Evolutionary conservation across 108 stramenopile genomes (phyloP).

Genomic region (Pseudonitzschia delicatissima): DNA sequence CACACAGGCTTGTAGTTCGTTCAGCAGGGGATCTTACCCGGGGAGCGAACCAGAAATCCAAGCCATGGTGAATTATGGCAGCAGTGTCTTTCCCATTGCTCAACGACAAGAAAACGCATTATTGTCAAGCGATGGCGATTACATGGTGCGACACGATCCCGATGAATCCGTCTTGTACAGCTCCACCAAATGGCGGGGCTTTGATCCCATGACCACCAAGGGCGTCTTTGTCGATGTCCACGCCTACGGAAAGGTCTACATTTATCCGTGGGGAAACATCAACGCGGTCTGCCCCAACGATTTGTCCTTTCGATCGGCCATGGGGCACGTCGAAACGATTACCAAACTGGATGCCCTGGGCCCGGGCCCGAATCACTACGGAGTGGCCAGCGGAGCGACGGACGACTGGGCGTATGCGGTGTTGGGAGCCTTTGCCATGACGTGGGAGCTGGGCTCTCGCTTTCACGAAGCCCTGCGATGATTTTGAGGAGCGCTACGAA

Average conservation of each 20-base stretch:
- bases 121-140: background rate
- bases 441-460: constrained; percentile 45
- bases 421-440: constrained; percentile 40
- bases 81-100: background rate
- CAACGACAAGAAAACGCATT: background rate
- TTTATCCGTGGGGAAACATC: constrained; percentile 50
- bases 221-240: constrained; percentile 54
- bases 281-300: constrained; percentile 29
- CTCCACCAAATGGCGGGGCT: constrained; percentile 11
- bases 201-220: constrained; percentile 7
- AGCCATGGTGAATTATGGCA: constrained; percentile 42
- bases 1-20: constrained; percentile 23
- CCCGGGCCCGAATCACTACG: constrained; percentile 25
- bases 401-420: constrained; percentile 45
- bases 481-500: constrained; percentile 36
- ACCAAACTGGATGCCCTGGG: constrained; percentile 30
- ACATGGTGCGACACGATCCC: background rate
- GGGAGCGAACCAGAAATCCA: constrained; percentile 46
- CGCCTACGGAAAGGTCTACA: constrained; percentile 36
- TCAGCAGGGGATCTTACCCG: constrained; percentile 35
- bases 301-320: constrained; percentile 23
- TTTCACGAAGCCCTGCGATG: constrained; percentile 42
- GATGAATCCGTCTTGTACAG: background rate
- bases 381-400: constrained; percentile 32
- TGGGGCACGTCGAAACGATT: constrained; percentile 29